Percentiles rank a stretch among this genome's conserved stretches.
phyloP scores from a whole-genome alignment of 805 yeast genomes.

The Nakazawaea ambrosiae region DNA sequence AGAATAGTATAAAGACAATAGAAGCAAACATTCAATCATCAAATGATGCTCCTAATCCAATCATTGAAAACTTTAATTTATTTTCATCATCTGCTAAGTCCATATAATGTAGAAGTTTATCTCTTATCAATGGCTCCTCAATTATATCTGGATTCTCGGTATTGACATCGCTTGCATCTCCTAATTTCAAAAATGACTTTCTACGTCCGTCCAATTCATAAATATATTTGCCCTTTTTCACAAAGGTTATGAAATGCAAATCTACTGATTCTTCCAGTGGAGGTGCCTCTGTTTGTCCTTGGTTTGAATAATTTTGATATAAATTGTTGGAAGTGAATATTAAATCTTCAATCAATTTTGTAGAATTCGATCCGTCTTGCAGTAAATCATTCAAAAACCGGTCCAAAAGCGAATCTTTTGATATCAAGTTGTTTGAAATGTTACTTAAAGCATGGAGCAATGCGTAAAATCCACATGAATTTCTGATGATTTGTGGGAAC shows the following conservation, averaged over 20 bases:
- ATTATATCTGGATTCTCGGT: conserved; percentile 39
- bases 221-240: conserved; percentile 49
- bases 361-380: not conserved
- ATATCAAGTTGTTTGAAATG: conserved; percentile 36
- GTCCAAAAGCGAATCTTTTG: conserved; percentile 25
- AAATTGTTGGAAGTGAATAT: conserved; percentile 21
- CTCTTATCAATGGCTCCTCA: conserved; percentile 40
- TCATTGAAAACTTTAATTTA: conserved; percentile 61
- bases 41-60: conserved; percentile 62
- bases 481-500: conserved; percentile 78
- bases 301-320: conserved; percentile 36
- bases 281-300: conserved; percentile 68
- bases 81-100: conserved; percentile 51
- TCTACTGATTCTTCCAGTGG: conserved; percentile 44
- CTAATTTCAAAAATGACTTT: conserved; percentile 64
- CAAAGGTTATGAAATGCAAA: conserved; percentile 73
- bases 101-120: conserved; percentile 63
- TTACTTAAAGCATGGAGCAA: conserved; percentile 55
- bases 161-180: conserved; percentile 18
- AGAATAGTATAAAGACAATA: too few relatives aligned
- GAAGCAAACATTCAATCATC: too few relatives aligned
- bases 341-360: conserved; percentile 18
- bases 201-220: conserved; percentile 90
- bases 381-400: conserved; percentile 14
- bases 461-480: conserved; percentile 93